Base-by-base conservation (phyloP, 2,329 filamentous ascomycete species). In the Xylariomycetidae sp. region DNA sequence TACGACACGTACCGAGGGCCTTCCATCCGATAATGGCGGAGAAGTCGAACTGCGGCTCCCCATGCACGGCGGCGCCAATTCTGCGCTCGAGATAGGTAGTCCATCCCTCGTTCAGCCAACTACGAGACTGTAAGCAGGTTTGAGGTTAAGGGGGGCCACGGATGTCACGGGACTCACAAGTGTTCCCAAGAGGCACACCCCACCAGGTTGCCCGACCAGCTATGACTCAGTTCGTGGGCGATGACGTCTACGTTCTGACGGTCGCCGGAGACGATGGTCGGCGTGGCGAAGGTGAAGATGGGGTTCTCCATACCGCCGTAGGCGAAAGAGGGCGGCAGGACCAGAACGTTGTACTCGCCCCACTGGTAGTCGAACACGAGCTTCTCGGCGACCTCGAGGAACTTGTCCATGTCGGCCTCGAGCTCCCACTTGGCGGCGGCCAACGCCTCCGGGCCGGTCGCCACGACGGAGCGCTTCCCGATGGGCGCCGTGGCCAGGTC, bases 21-120 rank as follows among this genome's bases (percentile, higher is more conserved):
- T 94, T 92, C 90, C 90, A 97, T 39, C 92, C 92, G 45, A 96
- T 94, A 45, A 97, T 94, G 44, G 90, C 82, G 7, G 86, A 94
- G 61, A 98, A 97, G 63, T 96, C 85, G 42, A 92, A 86, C 56
- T 94, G 82, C 4, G 85, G 66, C 44, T 90, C 84, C 29, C 88
- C 88, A 49, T 96, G 88, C 27, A 94, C 70, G 14, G 70, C 75
- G 11, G 80, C 83, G 44, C 81, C 73, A 38, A 94, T 87, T 30
- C 92, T 77, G 33, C 92, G 83, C 64, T 98, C 92, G 5, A 97
- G 74, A 53, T 98, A 98, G 14, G 83, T 85, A 1, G 92, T 97
- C 92, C 90, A 97, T 19, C 90, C 90, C 53, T 83, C 78, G 38
- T 82, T 82, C 36, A 82, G 55, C 79, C 79, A 82, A 58, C 74